Conservation (phyloP, 2,329 filamentous ascomycete species). For the Penicillium hordei region DNA sequence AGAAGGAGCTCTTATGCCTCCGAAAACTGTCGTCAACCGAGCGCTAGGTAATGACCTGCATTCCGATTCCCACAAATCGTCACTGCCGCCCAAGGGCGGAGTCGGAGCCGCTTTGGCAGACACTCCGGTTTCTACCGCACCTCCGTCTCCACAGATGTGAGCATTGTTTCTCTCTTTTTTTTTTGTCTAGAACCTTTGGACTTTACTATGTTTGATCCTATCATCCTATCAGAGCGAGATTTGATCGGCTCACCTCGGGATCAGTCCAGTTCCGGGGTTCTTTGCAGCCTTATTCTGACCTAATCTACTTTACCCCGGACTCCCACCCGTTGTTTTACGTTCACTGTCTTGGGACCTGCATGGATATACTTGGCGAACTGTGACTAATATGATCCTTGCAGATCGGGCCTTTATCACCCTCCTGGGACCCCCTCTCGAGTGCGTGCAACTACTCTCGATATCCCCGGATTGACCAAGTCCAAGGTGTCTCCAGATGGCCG, state of each 20-base stretch:
- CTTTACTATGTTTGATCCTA: not conserved
- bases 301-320: conserved; percentile 8
- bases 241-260: conserved; percentile 1
- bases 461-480: conserved; percentile 92
- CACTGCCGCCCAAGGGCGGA: conserved; percentile 44
- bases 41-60: conserved; percentile 45
- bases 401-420: conserved; percentile 24
- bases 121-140: conserved; percentile 63
- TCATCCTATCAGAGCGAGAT: conserved; percentile 6
- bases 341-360: conserved; percentile 2
- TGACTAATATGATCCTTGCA: conserved; percentile 16
- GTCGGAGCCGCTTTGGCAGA: conserved; percentile 59
- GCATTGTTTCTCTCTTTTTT: conserved; percentile 31
- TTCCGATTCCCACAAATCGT: conserved; percentile 39
- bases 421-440: conserved; percentile 69
- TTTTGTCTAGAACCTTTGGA: conserved; percentile 14
- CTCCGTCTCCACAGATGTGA: conserved; percentile 63
- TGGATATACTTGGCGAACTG: not conserved
- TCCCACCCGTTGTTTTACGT: not conserved
- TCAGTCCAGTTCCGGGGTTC: not conserved
- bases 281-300: conserved; percentile 6
- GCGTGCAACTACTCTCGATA: conserved; percentile 92
- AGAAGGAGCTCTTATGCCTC: conserved; percentile 36
- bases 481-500: conserved; percentile 93
- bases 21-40: conserved; percentile 44